phyloP scores from a whole-genome alignment of 148 eudicot genomes.

The Hydrangea macrophylla region DNA sequence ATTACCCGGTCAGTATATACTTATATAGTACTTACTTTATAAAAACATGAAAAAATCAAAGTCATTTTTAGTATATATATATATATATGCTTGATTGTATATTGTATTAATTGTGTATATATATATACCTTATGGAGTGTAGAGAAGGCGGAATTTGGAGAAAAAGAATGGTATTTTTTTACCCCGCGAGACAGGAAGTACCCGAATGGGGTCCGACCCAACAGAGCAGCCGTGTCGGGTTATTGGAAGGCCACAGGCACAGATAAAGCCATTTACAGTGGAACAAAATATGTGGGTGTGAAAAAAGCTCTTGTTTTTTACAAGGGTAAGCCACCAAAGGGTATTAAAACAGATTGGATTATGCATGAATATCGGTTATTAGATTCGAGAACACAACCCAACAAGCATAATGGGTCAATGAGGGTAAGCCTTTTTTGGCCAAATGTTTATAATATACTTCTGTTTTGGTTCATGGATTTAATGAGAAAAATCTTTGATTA shows the following conservation, averaged over 20 bases:
- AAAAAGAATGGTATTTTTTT: constrained; percentile 94
- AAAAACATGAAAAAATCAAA: too few species aligned
- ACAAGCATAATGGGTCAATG: constrained; percentile 73
- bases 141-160: constrained; percentile 83
- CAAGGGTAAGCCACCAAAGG: constrained; percentile 91
- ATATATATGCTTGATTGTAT: neutral
- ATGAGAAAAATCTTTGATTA: too few species aligned
- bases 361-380: constrained; percentile 90
- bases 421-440: constrained; percentile 61
- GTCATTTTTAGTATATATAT: too few species aligned
- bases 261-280: constrained; percentile 76
- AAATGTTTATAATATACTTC: too few species aligned
- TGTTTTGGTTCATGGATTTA: too few species aligned
- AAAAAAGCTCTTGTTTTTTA: constrained; percentile 95
- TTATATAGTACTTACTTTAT: neutral
- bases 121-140: too few species aligned
- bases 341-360: constrained; percentile 88
- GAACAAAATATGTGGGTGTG: constrained; percentile 70
- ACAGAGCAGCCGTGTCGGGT: constrained; percentile 84
- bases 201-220: constrained; percentile 91
- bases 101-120: neutral
- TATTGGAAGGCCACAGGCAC: constrained; percentile 99
- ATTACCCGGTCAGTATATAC: constrained; percentile 59
- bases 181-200: constrained; percentile 86
- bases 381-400: constrained; percentile 48